Evolutionary conservation across 345 rosid species (phyloP).

Genomic region (Anastatica hierochuntica): DNA sequence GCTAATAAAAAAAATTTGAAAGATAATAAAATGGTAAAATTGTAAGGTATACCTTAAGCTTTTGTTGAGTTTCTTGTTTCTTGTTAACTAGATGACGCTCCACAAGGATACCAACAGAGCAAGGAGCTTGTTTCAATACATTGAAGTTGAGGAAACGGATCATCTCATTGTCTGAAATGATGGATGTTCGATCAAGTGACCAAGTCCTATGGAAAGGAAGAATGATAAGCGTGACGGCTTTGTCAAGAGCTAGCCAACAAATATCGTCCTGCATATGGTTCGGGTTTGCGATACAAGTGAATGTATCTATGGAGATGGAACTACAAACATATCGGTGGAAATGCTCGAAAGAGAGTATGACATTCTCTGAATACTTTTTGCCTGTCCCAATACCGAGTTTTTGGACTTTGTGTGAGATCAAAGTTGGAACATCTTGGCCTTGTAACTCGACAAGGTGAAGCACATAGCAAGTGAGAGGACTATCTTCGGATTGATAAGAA

Average conservation of each 20-base stretch:
- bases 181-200: conserved; percentile 27
- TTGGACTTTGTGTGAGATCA: conserved; percentile 41
- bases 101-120: conserved; percentile 48
- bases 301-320: conserved; percentile 24
- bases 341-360: conserved; percentile 29
- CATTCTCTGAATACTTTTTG: conserved; percentile 26
- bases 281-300: conserved; percentile 25
- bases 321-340: conserved; percentile 18
- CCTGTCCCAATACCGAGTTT: conserved; percentile 11
- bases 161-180: conserved; percentile 24
- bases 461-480: conserved; percentile 32
- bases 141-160: conserved; percentile 27
- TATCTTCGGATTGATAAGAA: conserved; percentile 24
- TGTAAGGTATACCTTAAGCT: conserved; percentile 5
- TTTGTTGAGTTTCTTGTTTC: neutral
- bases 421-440: conserved; percentile 38
- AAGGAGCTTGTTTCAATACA: conserved; percentile 51
- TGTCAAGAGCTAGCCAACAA: conserved; percentile 44
- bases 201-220: conserved; percentile 58
- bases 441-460: conserved; percentile 47
- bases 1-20: too few species aligned
- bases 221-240: conserved; percentile 32
- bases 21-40: neutral
- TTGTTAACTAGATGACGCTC: conserved; percentile 13
- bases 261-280: conserved; percentile 51